A percentile compares a stretch with the other conserved stretches of the same genome.
These are phyloP conservation scores for Gossypium anomalum DNA, from an alignment of 345 rosid species.

Conservation along the genomic window DNA sequence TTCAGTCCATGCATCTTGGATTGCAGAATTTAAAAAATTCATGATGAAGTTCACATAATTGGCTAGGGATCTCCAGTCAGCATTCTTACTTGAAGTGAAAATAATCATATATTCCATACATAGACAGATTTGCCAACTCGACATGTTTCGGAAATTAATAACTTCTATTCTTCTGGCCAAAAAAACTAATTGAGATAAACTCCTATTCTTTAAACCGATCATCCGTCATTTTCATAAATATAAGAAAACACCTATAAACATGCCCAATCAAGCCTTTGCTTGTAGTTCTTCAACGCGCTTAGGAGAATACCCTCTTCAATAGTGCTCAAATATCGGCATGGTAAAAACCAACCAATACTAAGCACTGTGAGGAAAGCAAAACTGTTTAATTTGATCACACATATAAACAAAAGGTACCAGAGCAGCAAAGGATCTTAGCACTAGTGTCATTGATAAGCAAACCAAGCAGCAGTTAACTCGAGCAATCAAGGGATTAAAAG, in stretches of 20 bases:
- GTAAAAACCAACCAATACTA: not conserved
- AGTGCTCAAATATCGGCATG: not conserved
- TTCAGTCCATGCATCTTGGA: slow-evolving; percentile 14
- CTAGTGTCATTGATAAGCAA: not conserved
- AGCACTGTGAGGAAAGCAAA: slow-evolving; percentile 1
- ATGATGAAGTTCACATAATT: not conserved
- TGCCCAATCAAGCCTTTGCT: not conserved
- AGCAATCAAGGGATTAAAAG: not conserved
- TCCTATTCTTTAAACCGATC: slow-evolving; percentile 1
- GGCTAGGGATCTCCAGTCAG: not conserved
- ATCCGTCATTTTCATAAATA: slow-evolving; percentile 7
- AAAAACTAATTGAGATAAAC: not conserved
- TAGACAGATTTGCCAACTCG: not conserved
- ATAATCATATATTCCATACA: not conserved
- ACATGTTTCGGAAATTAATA: not conserved
- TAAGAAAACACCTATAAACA: not conserved
- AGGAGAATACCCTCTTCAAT: not conserved
- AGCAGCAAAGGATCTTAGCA: not conserved
- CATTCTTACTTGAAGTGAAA: not conserved
- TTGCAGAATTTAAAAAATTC: not conserved
- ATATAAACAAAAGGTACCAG: not conserved
- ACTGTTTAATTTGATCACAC: not conserved
- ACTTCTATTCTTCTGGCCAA: not conserved
- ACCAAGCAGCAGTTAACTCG: not conserved
- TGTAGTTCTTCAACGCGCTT: not conserved